Percentiles rank a stretch among this genome's conserved stretches.
These are phyloP conservation scores for Globisporangium parvum DNA, from an alignment of 352 stramenopile species.

Conservation along the genomic window DNA sequence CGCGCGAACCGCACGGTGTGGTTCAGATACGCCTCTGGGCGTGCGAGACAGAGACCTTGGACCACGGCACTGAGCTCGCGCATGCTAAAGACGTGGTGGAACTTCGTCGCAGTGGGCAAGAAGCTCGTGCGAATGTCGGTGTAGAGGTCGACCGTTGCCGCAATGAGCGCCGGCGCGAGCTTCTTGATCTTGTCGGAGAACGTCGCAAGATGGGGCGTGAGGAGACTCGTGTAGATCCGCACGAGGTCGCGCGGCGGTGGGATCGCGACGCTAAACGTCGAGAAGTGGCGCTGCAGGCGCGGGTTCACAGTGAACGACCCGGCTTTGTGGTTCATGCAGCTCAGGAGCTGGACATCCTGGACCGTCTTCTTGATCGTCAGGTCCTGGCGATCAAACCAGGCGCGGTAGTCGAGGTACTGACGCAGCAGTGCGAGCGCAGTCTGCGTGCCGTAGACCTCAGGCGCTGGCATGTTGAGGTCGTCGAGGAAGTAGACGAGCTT, in stretches of 20 bases:
- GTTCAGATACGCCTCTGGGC: conserved; percentile 56
- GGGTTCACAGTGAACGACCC: conserved; percentile 86
- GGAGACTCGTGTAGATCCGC: conserved; percentile 62
- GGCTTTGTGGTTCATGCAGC: conserved; percentile 89
- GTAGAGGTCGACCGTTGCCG: conserved; percentile 83
- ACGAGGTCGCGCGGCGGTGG: conserved; percentile 54
- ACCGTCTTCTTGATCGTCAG: conserved; percentile 84
- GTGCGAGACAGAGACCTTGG: conserved; percentile 71
- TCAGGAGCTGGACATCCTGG: conserved; percentile 84
- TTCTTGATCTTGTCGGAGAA: conserved; percentile 83
- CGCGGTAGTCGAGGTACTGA: conserved; percentile 89
- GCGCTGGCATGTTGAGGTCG: conserved; percentile 87
- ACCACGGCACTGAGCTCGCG: conserved; percentile 86
- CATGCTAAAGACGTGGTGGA: conserved; percentile 92
- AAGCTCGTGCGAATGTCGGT: conserved; percentile 70
- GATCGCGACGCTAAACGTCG: conserved; percentile 69
- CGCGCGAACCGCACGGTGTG: conserved; percentile 61
- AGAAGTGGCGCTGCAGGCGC: conserved; percentile 87
- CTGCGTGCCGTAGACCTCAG: conserved; percentile 88
- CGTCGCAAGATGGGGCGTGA: conserved; percentile 53
- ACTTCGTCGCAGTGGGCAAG: conserved; percentile 87
- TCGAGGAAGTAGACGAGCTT: conserved; percentile 88
- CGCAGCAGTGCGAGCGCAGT: conserved; percentile 84
- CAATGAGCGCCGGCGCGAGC: conserved; percentile 49
- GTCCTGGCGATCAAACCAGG: conserved; percentile 89